Percentiles rank a stretch among this genome's conserved stretches.
Evolutionary conservation across 495 filamentous ascomycete species (phyloP).

Genomic region (Aspergillus biplanus): DNA sequence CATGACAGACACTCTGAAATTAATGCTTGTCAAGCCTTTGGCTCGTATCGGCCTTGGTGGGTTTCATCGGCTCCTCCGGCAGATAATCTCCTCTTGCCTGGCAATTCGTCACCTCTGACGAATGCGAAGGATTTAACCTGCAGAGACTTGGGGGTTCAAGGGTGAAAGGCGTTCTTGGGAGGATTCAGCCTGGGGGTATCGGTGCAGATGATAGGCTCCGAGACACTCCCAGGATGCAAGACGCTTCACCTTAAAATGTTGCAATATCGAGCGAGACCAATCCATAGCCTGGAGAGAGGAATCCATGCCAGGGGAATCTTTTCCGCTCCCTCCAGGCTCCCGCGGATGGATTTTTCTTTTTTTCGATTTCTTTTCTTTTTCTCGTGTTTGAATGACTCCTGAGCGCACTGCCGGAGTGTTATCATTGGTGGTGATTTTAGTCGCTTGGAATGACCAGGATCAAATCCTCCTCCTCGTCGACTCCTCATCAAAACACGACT

Average conservation of each 20-base stretch:
- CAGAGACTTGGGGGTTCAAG: background rate
- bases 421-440: slow-evolving; percentile 4
- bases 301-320: too few relatives aligned
- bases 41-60: too few relatives aligned
- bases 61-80: background rate
- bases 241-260: too few relatives aligned
- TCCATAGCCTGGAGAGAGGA: too few relatives aligned
- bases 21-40: too few relatives aligned
- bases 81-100: background rate
- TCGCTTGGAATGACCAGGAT: background rate
- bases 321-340: too few relatives aligned
- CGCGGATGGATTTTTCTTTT: background rate
- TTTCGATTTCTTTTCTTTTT: background rate
- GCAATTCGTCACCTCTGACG: background rate
- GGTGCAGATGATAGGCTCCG: too few relatives aligned
- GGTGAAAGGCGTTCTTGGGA: background rate
- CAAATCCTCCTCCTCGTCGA: background rate
- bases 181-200: background rate
- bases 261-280: too few relatives aligned
- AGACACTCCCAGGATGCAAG: too few relatives aligned
- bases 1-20: too few relatives aligned
- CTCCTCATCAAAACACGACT: background rate
- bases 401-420: background rate
- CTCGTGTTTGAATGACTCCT: background rate
- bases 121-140: background rate